Percentiles rank a stretch among this genome's conserved stretches.
Evolutionary conservation across 352 stramenopile species (phyloP).

Genomic region (Phytophthora parvispora): DNA sequence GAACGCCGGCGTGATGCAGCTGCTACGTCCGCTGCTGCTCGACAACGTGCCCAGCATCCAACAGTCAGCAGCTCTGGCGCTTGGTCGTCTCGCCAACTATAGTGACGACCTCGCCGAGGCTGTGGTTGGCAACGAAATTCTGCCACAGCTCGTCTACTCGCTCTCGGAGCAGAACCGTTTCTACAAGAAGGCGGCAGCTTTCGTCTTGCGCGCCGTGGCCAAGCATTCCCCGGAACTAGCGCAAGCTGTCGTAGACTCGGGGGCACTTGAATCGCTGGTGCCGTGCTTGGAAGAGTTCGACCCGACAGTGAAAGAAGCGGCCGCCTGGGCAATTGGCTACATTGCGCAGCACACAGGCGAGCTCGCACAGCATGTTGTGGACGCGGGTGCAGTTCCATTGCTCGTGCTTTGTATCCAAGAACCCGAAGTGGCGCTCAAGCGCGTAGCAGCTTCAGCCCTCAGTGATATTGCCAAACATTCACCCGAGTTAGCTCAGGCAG

Average conservation of each 20-base stretch:
- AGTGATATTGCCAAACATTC: slow-evolving; percentile 97
- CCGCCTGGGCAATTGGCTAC: slow-evolving; percentile 96
- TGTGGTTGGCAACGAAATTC: slow-evolving; percentile 96
- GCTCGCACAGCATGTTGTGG: slow-evolving; percentile 95
- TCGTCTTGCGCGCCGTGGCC: slow-evolving; percentile 94
- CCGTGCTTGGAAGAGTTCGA: slow-evolving; percentile 97
- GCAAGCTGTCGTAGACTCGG: slow-evolving; percentile 95
- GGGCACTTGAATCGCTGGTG: slow-evolving; percentile 93
- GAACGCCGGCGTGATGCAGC: slow-evolving; percentile 96
- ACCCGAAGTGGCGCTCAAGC: slow-evolving; percentile 96
- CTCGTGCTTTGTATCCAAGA: slow-evolving; percentile 97
- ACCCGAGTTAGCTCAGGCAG: slow-evolving; percentile 94
- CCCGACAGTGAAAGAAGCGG: slow-evolving; percentile 95
- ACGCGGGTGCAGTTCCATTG: slow-evolving; percentile 93
- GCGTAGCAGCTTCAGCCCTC: slow-evolving; percentile 93
- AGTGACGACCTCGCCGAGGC: slow-evolving; percentile 95
- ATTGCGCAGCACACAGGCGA: slow-evolving; percentile 96
- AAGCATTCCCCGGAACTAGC: slow-evolving; percentile 97
- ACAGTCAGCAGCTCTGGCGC: slow-evolving; percentile 94
- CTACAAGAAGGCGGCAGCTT: slow-evolving; percentile 97
- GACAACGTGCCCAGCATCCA: slow-evolving; percentile 97
- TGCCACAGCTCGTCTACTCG: slow-evolving; percentile 98
- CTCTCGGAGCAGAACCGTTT: slow-evolving; percentile 96
- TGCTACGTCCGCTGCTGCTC: slow-evolving; percentile 93
- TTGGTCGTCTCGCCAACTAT: slow-evolving; percentile 96